A percentile compares a stretch with the other conserved stretches of the same genome.
phyloP scores from a whole-genome alignment of 2,329 filamentous ascomycete genomes.

The Taxawa tesnikishii region DNA sequence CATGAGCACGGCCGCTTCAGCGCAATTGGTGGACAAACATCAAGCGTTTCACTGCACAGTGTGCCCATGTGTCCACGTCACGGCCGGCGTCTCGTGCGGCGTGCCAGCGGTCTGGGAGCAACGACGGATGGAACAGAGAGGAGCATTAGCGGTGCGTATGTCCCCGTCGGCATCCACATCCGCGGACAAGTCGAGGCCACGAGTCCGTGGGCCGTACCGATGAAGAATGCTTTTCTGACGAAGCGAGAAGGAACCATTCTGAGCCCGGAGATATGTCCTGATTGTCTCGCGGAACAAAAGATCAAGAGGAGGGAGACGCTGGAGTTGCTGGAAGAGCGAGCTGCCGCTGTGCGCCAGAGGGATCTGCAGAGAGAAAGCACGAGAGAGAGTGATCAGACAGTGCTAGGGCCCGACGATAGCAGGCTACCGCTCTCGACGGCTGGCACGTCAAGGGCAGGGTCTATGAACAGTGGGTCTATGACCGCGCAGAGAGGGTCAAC shows the following conservation, averaged over 20 bases:
- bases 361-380: too few relatives aligned
- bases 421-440: too few relatives aligned
- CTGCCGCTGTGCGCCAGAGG: too few relatives aligned
- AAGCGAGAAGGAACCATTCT: slow-evolving; percentile 10
- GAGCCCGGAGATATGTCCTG: slow-evolving; percentile 15
- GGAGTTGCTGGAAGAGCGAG: too few relatives aligned
- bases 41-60: neutral
- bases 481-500: too few relatives aligned
- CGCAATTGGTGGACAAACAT: too few relatives aligned
- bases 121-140: slow-evolving; percentile 16
- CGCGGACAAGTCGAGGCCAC: slow-evolving; percentile 16
- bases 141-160: slow-evolving; percentile 16
- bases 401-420: too few relatives aligned
- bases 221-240: slow-evolving; percentile 9
- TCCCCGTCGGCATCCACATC: slow-evolving; percentile 13
- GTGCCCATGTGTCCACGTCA: slow-evolving; percentile 16
- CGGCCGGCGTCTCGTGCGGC: slow-evolving; percentile 13
- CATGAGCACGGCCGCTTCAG: neutral
- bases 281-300: slow-evolving; percentile 17
- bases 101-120: slow-evolving; percentile 3
- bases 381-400: too few relatives aligned
- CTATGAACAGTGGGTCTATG: too few relatives aligned
- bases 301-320: slow-evolving; percentile 13
- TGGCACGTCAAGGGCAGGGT: too few relatives aligned
- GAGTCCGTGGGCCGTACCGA: slow-evolving; percentile 17